Percentiles rank a stretch among this genome's conserved stretches.
phyloP scores from a whole-genome alignment of 1,284 basidiomycete species.

The Ganoderma resinaceum region DNA sequence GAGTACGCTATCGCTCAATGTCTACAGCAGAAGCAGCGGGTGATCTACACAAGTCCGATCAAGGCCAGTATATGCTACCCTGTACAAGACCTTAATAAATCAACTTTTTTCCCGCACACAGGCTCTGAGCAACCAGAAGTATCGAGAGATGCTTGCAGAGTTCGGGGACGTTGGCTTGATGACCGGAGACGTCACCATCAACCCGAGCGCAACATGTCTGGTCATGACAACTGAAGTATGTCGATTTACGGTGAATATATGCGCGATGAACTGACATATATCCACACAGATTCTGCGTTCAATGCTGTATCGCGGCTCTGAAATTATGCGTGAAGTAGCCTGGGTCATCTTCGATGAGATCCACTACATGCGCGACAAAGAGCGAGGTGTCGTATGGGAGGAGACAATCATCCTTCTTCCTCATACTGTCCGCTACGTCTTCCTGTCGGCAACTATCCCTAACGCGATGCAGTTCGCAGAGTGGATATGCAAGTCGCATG shows the following conservation, averaged over 20 bases:
- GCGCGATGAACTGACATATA: not conserved
- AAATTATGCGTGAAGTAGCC: slow-evolving; percentile 99
- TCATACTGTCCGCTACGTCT: slow-evolving; percentile 96
- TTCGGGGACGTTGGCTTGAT: slow-evolving; percentile 99
- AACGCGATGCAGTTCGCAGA: slow-evolving; percentile 99
- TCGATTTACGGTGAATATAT: slow-evolving; percentile 1
- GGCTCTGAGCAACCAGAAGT: slow-evolving; percentile 99
- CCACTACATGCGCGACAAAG: slow-evolving; percentile 99
- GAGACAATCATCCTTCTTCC: slow-evolving; percentile 97
- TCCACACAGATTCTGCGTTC: slow-evolving; percentile 88
- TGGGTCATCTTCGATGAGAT: slow-evolving; percentile 99
- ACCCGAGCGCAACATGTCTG: slow-evolving; percentile 94
- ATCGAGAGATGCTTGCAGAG: slow-evolving; percentile 95
- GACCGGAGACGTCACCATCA: slow-evolving; percentile 99
- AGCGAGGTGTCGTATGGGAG: slow-evolving; percentile 88
- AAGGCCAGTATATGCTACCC: slow-evolving; percentile 70
- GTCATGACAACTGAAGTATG: slow-evolving; percentile 99
- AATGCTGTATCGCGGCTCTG: slow-evolving; percentile 98
- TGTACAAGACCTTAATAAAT: slow-evolving; percentile 33
- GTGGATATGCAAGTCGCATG: slow-evolving; percentile 98
- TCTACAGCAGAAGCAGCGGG: slow-evolving; percentile 90
- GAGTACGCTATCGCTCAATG: slow-evolving; percentile 99
- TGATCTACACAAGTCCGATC: slow-evolving; percentile 99
- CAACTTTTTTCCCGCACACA: slow-evolving; percentile 43
- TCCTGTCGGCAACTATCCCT: slow-evolving; percentile 99